A percentile compares a stretch with the other conserved stretches of the same genome.
phyloP scores from a whole-genome alignment of 352 stramenopile genomes.

The Phytopythium helicoides region DNA sequence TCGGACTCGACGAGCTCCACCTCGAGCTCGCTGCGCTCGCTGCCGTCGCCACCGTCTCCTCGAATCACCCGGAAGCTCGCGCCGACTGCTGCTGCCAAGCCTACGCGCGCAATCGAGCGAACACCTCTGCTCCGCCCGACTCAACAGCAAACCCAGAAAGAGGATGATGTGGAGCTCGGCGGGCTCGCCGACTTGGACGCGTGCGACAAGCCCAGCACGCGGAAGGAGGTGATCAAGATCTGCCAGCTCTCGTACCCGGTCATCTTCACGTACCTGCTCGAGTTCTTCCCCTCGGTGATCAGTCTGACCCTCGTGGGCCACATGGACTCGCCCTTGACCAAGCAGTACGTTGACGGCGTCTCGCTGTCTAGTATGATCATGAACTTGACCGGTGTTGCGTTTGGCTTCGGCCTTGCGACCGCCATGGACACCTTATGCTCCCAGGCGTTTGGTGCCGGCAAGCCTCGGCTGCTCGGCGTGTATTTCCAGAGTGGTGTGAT shows the following conservation, averaged over 20 bases:
- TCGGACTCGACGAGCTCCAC: conserved; percentile 31
- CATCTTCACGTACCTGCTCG: conserved; percentile 72
- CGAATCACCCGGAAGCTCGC: conserved; percentile 5
- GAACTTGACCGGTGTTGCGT: conserved; percentile 77
- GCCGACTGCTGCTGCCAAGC: conserved; percentile 9
- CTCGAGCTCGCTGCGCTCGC: conserved; percentile 24
- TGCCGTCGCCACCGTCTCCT: conserved; percentile 10
- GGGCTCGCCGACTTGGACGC: conserved; percentile 11
- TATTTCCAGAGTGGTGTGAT: conserved; percentile 82
- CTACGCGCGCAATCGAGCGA: conserved; percentile 26
- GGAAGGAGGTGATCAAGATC: conserved; percentile 32
- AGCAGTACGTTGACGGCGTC: conserved; percentile 71
- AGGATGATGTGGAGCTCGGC: conserved; percentile 29
- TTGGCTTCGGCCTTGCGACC: conserved; percentile 77
- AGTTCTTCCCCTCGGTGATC: conserved; percentile 65
- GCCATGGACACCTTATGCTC: conserved; percentile 89
- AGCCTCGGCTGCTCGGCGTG: conserved; percentile 69
- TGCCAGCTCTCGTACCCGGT: conserved; percentile 50
- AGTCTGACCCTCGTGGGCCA: conserved; percentile 70
- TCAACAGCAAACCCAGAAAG: conserved; percentile 9
- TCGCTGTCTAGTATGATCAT: conserved; percentile 75
- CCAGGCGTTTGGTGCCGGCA: conserved; percentile 77
- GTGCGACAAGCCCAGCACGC: conserved; percentile 16
- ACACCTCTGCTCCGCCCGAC: conserved; percentile 33
- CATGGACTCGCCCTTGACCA: conserved; percentile 62